Conservation (phyloP, 345 rosid genomes). For the Microcos paniculata region DNA sequence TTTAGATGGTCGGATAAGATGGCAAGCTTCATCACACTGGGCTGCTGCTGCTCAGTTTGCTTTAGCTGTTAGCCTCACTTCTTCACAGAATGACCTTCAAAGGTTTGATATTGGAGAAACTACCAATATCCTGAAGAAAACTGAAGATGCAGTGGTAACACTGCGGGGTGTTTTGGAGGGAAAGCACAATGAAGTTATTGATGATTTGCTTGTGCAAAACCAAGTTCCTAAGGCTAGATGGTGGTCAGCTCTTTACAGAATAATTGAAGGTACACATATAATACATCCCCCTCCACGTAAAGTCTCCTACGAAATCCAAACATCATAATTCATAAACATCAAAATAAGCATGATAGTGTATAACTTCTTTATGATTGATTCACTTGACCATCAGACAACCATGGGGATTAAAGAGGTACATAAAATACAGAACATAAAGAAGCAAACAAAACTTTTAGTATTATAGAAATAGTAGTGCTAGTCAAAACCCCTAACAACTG, state of each 20-base stretch:
- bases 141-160: constrained; percentile 51
- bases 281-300: background rate
- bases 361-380: background rate
- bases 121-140: constrained; percentile 37
- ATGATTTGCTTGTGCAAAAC: constrained; percentile 32
- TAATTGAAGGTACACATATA: constrained; percentile 50
- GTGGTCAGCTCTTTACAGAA: constrained; percentile 62
- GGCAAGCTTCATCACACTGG: constrained; percentile 62
- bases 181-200: constrained; percentile 48
- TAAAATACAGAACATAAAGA: background rate
- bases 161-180: constrained; percentile 60
- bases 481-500: background rate
- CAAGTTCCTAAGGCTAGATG: constrained; percentile 49
- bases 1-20: constrained; percentile 23
- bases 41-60: constrained; percentile 58
- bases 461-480: background rate
- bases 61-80: constrained; percentile 45
- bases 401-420: background rate
- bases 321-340: background rate
- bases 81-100: constrained; percentile 52
- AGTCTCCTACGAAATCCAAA: background rate
- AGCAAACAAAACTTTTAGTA: background rate
- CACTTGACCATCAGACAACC: background rate
- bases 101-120: constrained; percentile 33
- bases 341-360: background rate